Base-by-base conservation (phyloP, 441 rosid genomes). In the Euphorbia schlechtendalii region DNA sequence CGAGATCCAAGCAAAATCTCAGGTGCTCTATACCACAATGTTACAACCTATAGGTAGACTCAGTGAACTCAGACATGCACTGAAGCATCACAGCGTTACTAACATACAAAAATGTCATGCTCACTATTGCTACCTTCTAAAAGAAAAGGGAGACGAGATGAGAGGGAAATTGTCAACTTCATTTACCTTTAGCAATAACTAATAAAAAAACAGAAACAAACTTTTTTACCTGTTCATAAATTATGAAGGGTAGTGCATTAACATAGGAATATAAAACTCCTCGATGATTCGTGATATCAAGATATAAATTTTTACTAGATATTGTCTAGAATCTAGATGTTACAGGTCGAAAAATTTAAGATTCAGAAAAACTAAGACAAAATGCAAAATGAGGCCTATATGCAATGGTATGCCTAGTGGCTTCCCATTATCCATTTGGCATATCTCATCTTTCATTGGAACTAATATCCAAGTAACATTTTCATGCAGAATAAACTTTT, bases 21-120 rank as follows among this genome's bases (percentile, higher is more conserved):
- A 38, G 99, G 99, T 60, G 99, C 96, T 79, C 99, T 78, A 78
- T 94, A 94, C 99, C 99, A 94, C 60, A 94, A 79, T 28, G 99
- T 94, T 64, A 94, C 96, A 80, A 94, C 98, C 99, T 94, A 76
- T n/a, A 30, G 68, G 69, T 34, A 71, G 58, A 43, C 56, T 64
- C 65, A 56, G 57, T 45, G 51, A 63, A 45, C 61, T 41, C 18
- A 61, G 56, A 49, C 13, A 17, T 17, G 11, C 28, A 63, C 20
- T 61, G 21, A 70, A 46, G 55, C 54, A 53, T 51, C 20, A 43
- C 24, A 59, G 27, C 14, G 38, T 27, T 30, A 18, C 49, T 41
- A 45, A n/a, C 13, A 49, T 21, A 69, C 5, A 69, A 12, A 62
- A 15, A 57, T 38, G 28, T 7, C 17, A 15, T 24, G 32, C 8